phyloP scores from a whole-genome alignment of 2,329 filamentous ascomycete genomes.

The Parascedosporium putredinis region DNA sequence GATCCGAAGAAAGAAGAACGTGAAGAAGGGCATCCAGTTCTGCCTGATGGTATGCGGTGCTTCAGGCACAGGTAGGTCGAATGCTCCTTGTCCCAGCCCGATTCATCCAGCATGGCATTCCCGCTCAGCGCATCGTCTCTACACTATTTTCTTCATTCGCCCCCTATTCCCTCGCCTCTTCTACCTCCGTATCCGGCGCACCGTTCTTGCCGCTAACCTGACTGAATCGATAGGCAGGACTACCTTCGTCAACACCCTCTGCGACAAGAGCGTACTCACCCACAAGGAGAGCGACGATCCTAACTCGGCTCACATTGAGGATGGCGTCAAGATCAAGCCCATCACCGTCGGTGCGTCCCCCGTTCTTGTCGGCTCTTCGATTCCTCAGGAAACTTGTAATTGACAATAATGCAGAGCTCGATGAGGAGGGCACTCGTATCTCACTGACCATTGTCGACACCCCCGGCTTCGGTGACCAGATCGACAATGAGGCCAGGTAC shows the following conservation, averaged over 20 bases:
- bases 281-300: slow-evolving; percentile 93
- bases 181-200: no score
- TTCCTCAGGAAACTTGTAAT: background rate
- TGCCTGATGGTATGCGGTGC: slow-evolving; percentile 99
- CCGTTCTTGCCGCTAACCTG: no score
- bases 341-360: slow-evolving; percentile 71
- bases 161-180: no score
- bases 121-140: no score
- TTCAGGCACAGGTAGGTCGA: slow-evolving; percentile 80
- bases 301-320: slow-evolving; percentile 78
- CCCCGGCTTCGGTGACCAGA: slow-evolving; percentile 95
- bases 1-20: slow-evolving; percentile 99
- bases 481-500: slow-evolving; percentile 97
- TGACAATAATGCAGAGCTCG: slow-evolving; percentile 67
- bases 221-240: slow-evolving; percentile 60
- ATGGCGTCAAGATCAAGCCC: slow-evolving; percentile 97
- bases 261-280: slow-evolving; percentile 81
- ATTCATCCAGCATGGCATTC: background rate
- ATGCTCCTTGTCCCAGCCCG: slow-evolving; percentile 11
- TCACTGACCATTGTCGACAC: slow-evolving; percentile 98
- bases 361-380: background rate
- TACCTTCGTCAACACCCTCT: slow-evolving; percentile 98
- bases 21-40: slow-evolving; percentile 99
- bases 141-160: no score
- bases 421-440: slow-evolving; percentile 97